Conservation (phyloP, 306 rosid genomes). For the Glycine soja region DNA sequence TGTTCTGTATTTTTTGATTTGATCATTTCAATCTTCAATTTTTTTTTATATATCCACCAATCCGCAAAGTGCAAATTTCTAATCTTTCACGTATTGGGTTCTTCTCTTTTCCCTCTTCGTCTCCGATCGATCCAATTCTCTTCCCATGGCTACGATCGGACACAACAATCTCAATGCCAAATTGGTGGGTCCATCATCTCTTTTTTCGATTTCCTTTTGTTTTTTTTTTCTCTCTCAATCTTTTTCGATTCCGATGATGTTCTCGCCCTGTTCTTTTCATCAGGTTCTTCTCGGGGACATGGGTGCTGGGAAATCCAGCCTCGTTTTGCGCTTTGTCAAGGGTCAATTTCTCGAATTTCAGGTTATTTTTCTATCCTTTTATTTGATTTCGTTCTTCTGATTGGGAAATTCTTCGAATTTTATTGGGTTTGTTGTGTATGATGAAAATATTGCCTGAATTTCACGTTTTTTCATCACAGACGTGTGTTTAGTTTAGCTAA, state of each 20-base stretch:
- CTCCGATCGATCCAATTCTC: conserved; percentile 53
- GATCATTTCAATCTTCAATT: conserved; percentile 38
- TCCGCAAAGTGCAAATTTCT: background rate
- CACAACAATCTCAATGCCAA: conserved; percentile 70
- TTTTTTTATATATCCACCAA: background rate
- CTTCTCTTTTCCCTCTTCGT: conserved; percentile 11
- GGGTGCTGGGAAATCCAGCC: conserved; percentile 76
- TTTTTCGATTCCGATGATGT: conserved; percentile 16
- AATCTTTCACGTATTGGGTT: conserved; percentile 44
- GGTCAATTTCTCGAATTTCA: conserved; percentile 74
- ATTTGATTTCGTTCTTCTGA: conserved; percentile 34
- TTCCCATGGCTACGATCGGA: conserved; percentile 67
- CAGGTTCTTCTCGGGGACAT: conserved; percentile 76
- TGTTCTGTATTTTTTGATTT: conserved; percentile 9
- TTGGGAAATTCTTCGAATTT: conserved; percentile 18
- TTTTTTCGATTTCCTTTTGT: conserved; percentile 18
- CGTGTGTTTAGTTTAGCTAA: background rate
- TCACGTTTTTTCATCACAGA: background rate
- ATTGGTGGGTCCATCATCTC: conserved; percentile 48
- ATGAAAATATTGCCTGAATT: conserved; percentile 14
- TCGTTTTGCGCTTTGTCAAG: conserved; percentile 70
- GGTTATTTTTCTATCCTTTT: conserved; percentile 33
- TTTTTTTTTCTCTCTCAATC: background rate
- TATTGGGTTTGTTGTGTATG: background rate
- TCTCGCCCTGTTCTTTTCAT: conserved; percentile 10